Evolutionary conservation across 2,329 filamentous ascomycete genomes (phyloP).

Genomic region (Fusarium newnesense): DNA sequence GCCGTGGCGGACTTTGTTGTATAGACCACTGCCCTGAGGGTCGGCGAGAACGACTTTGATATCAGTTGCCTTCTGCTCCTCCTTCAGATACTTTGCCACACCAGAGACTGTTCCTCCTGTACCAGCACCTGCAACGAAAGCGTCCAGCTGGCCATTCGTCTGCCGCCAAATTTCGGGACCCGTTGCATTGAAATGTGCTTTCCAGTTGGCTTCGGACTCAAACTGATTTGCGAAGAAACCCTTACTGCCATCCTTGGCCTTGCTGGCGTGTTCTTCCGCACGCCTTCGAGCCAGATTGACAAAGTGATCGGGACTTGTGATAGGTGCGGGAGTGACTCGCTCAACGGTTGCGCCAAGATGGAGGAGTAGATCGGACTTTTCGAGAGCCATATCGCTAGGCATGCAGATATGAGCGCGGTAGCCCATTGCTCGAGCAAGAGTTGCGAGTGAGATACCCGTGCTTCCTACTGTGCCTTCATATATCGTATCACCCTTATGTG

Average conservation of each 20-base stretch:
- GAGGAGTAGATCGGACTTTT: constrained; percentile 89
- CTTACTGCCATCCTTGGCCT: constrained; percentile 67
- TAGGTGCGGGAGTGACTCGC: constrained; percentile 88
- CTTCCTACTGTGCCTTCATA: constrained; percentile 98
- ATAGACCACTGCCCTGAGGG: constrained; percentile 92
- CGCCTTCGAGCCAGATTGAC: constrained; percentile 88
- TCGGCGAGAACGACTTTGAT: constrained; percentile 86
- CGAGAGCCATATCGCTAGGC: constrained; percentile 88
- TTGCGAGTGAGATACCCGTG: constrained; percentile 94
- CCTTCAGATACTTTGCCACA: constrained; percentile 84
- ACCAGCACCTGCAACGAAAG: constrained; percentile 92
- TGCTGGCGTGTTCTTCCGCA: constrained; percentile 76
- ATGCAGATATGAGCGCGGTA: constrained; percentile 97
- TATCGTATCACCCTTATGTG: constrained; percentile 88
- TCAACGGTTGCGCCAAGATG: constrained; percentile 95
- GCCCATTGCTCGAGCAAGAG: constrained; percentile 85
- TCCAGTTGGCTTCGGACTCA: constrained; percentile 89
- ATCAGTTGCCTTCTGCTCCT: constrained; percentile 65
- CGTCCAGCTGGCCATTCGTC: constrained; percentile 78
- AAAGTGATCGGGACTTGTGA: constrained; percentile 92
- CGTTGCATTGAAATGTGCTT: constrained; percentile 82
- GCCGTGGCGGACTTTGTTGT: constrained; percentile 89
- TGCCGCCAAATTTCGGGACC: constrained; percentile 91
- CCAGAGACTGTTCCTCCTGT: constrained; percentile 95
- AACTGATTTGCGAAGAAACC: constrained; percentile 98